phyloP scores from a whole-genome alignment of 495 filamentous ascomycete genomes.

The Penicillium goetzii region DNA sequence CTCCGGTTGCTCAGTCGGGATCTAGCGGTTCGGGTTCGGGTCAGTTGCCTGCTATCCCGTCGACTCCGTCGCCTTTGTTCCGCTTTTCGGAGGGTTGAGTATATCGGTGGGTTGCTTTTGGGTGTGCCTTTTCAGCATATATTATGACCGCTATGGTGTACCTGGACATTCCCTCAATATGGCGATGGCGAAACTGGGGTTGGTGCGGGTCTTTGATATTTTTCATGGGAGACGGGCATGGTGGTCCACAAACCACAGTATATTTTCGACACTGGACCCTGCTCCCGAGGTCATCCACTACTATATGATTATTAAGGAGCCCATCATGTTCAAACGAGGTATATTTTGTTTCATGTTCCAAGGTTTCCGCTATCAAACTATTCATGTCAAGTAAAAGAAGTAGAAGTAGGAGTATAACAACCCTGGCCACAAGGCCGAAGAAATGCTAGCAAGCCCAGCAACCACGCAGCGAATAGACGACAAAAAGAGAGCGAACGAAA shows the following conservation, averaged over 20 bases:
- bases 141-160: background rate
- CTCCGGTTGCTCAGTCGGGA: constrained; percentile 7
- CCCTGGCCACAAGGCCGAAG: no score
- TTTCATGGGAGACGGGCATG: background rate
- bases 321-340: background rate
- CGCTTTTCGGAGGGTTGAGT: constrained; percentile 17
- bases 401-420: background rate
- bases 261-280: no score
- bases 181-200: background rate
- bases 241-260: no score
- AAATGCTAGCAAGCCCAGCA: no score
- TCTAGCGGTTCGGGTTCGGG: background rate
- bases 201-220: background rate
- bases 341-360: background rate
- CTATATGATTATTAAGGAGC: background rate
- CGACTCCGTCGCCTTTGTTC: constrained; percentile 14
- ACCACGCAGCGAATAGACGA: constrained; percentile 10
- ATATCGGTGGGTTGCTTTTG: background rate
- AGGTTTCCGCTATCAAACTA: constrained; percentile 13
- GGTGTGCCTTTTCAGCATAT: background rate
- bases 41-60: constrained; percentile 2
- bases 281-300: no score
- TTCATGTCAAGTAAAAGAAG: constrained; percentile 8
- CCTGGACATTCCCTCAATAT: background rate
- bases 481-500: constrained; percentile 14